Evolutionary conservation across 805 yeast genomes (phyloP).

Genomic region (Sugiyamaella chiloensis): DNA sequence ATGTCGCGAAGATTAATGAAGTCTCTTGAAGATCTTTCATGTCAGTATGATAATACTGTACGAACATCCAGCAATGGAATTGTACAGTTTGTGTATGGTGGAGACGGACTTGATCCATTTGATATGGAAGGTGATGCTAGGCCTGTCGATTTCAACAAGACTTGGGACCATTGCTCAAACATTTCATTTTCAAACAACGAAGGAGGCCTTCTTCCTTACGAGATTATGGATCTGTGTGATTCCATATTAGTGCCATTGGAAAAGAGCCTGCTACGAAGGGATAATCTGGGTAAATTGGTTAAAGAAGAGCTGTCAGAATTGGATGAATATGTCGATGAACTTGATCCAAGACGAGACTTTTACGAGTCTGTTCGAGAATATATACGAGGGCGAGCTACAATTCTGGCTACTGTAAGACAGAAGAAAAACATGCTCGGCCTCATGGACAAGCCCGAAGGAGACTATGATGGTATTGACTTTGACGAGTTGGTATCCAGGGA

Average conservation of each 20-base stretch:
- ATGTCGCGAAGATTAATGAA: slow-evolving; percentile 98
- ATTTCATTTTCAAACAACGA: slow-evolving; percentile 57
- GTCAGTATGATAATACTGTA: slow-evolving; percentile 90
- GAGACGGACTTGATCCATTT: slow-evolving; percentile 96
- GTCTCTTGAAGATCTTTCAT: slow-evolving; percentile 91
- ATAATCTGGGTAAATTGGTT: slow-evolving; percentile 62
- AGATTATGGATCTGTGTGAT: slow-evolving; percentile 56
- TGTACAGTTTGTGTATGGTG: slow-evolving; percentile 97
- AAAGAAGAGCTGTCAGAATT: slow-evolving; percentile 31
- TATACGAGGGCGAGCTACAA: slow-evolving; percentile 52
- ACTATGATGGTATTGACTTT: slow-evolving; percentile 33
- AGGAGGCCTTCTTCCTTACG: slow-evolving; percentile 63
- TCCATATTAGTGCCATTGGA: slow-evolving; percentile 60
- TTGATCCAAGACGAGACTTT: slow-evolving; percentile 84
- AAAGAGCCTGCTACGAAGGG: slow-evolving; percentile 57
- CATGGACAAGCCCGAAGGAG: slow-evolving; percentile 42
- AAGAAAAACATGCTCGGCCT: slow-evolving; percentile 48
- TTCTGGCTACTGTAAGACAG: slow-evolving; percentile 56
- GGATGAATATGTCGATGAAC: slow-evolving; percentile 71
- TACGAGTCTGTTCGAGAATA: slow-evolving; percentile 72
- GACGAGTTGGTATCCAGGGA: slow-evolving; percentile 29
- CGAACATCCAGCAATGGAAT: slow-evolving; percentile 94
- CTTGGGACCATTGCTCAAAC: slow-evolving; percentile 90
- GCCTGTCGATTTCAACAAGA: slow-evolving; percentile 89
- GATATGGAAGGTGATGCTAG: slow-evolving; percentile 99